Evolutionary conservation across 2,329 filamentous ascomycete species (phyloP).

Genomic region (Talaromyces atroroseus): DNA sequence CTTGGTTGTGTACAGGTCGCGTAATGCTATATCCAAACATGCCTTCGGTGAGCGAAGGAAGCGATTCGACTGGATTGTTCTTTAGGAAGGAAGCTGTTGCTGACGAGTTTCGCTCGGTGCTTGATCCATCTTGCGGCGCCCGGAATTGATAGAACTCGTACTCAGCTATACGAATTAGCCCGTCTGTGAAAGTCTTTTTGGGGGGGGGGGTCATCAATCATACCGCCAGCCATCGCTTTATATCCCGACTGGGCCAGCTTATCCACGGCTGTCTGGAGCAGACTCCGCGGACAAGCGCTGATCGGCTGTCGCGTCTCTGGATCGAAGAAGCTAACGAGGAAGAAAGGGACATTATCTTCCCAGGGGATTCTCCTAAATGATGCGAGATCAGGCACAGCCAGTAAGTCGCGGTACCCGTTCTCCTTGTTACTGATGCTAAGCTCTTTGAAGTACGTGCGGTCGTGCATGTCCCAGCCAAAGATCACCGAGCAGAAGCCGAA

Average conservation of each 20-base stretch:
- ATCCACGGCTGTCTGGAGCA: constrained; percentile 63
- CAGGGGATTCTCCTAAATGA: constrained; percentile 82
- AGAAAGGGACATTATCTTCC: constrained; percentile 82
- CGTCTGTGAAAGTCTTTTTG: too few species aligned
- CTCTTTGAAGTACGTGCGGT: constrained; percentile 80
- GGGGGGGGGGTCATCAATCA: constrained; percentile 22
- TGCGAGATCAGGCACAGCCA: constrained; percentile 72
- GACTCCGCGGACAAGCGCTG: constrained; percentile 70
- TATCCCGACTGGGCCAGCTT: constrained; percentile 66
- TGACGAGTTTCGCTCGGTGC: constrained; percentile 55
- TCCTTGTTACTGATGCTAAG: constrained; percentile 82
- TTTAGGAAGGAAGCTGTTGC: constrained; percentile 70
- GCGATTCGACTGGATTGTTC: constrained; percentile 64
- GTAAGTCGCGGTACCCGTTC: constrained; percentile 81
- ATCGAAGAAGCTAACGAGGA: constrained; percentile 76
- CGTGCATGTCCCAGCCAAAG: constrained; percentile 97
- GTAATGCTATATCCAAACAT: constrained; percentile 96
- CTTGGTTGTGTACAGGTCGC: constrained; percentile 79
- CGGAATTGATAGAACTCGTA: constrained; percentile 95
- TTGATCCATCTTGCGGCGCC: constrained; percentile 50
- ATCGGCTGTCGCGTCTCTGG: constrained; percentile 68
- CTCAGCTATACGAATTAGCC: constrained; percentile 58
- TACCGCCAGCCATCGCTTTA: constrained; percentile 84
- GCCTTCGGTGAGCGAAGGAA: constrained; percentile 79
- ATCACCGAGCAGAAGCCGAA: constrained; percentile 94